These are phyloP conservation scores for Gymnopilus dilepis DNA, from an alignment of 768 basidiomycete species.

Conservation along the genomic window DNA sequence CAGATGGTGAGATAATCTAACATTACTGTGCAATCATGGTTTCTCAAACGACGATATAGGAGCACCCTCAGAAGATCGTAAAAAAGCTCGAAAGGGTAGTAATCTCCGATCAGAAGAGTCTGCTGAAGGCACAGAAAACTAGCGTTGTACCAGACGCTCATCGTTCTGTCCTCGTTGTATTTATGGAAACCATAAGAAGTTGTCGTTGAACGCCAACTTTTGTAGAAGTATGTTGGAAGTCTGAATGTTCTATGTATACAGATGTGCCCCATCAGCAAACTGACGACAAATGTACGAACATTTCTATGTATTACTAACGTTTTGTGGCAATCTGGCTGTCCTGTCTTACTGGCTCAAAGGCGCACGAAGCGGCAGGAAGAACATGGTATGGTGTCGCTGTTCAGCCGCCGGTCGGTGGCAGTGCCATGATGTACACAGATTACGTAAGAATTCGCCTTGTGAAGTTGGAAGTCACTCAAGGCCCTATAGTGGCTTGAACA, in stretches of 20 bases:
- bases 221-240: no score
- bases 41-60: background rate
- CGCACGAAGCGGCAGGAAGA: no score
- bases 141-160: background rate
- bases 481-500: background rate
- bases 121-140: background rate
- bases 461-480: no score
- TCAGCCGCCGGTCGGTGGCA: background rate
- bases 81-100: background rate
- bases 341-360: no score
- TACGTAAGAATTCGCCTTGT: background rate
- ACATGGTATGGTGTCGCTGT: no score
- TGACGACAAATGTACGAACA: no score
- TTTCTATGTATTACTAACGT: no score
- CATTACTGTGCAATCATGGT: background rate
- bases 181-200: background rate
- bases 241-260: no score
- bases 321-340: no score
- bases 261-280: no score
- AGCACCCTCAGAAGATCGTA: background rate
- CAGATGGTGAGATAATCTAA: conserved; percentile 10
- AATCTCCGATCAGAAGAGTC: background rate
- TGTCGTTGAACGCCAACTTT: background rate
- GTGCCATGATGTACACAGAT: background rate
- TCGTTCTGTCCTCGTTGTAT: background rate